A percentile compares a stretch with the other conserved stretches of the same genome.
Conservation (phyloP, 2,329 filamentous ascomycete genomes). For the Exophiala dermatitidis region DNA sequence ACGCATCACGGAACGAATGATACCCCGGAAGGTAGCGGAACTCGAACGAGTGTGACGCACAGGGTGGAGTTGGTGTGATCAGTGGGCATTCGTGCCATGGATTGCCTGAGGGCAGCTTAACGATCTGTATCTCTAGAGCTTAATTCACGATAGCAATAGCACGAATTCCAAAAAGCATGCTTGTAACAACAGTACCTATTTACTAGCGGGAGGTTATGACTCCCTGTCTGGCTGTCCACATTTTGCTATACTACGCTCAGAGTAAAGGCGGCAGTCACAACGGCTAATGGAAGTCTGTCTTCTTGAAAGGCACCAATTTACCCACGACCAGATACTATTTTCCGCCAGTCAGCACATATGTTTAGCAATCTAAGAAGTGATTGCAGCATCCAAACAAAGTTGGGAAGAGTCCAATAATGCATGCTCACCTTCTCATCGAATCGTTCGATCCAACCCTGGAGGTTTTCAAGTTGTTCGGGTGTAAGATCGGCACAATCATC, state of each 20-base stretch:
- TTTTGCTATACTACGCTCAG: neutral
- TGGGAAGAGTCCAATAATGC: too few species aligned
- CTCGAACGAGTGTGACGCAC: neutral
- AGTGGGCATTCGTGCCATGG: constrained; percentile 1
- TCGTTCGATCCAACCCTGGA: constrained; percentile 86
- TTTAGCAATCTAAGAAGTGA: neutral
- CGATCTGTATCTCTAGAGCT: constrained; percentile 21
- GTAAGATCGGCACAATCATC: constrained; percentile 68
- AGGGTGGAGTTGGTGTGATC: constrained; percentile 3
- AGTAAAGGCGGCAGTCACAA: neutral
- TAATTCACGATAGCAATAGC: constrained; percentile 19
- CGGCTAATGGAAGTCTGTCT: constrained; percentile 31
- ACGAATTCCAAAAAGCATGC: constrained; percentile 8
- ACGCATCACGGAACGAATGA: constrained; percentile 6
- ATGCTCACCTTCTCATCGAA: constrained; percentile 64
- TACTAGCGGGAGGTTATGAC: neutral
- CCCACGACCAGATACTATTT: constrained; percentile 77
- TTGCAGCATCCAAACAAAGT: neutral
- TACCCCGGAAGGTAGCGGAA: neutral
- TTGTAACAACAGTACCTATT: neutral
- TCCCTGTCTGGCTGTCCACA: neutral
- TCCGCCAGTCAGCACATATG: neutral
- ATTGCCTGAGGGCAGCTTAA: constrained; percentile 1
- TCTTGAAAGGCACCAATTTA: constrained; percentile 62
- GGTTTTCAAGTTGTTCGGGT: constrained; percentile 69